A percentile compares a stretch with the other conserved stretches of the same genome.
Evolutionary conservation across 2,329 filamentous ascomycete genomes (phyloP).

Genomic region (Pseudogymnoascus sp.): DNA sequence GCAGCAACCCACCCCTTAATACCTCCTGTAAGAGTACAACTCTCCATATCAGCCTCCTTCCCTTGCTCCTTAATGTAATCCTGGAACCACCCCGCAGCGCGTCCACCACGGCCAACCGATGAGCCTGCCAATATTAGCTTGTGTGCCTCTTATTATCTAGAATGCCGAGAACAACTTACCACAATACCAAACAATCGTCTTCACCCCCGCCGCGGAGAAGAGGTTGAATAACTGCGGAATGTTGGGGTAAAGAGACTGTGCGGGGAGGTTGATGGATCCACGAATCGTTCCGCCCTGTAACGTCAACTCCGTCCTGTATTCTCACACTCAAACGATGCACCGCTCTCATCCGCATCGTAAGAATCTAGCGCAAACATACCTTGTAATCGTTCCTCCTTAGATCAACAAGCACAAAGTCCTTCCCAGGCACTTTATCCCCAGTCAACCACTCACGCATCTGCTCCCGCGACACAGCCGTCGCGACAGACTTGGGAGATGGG

Average conservation of each 20-base stretch:
- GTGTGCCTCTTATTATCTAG: too few relatives aligned
- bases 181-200: conserved; percentile 28
- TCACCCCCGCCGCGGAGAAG: conserved; percentile 23
- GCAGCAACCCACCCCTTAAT: conserved; percentile 31
- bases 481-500: conserved; percentile 9
- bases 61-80: conserved; percentile 28
- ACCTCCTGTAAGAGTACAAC: conserved; percentile 29
- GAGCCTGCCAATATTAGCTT: conserved; percentile 25
- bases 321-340: neutral
- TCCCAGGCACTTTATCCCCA: conserved; percentile 11
- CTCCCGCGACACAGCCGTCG: conserved; percentile 6
- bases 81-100: conserved; percentile 33
- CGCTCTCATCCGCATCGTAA: conserved; percentile 7
- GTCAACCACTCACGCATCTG: conserved; percentile 10
- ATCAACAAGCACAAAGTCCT: conserved; percentile 28
- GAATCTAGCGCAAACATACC: conserved; percentile 18
- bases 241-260: conserved; percentile 27
- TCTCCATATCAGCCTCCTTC: conserved; percentile 26
- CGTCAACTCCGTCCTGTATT: conserved; percentile 3
- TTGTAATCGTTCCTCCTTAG: conserved; percentile 30
- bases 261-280: conserved; percentile 30
- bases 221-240: conserved; percentile 27
- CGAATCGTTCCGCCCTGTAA: conserved; percentile 28
- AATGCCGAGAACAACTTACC: conserved; percentile 13
- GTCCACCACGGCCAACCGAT: conserved; percentile 30